A percentile compares a stretch with the other conserved stretches of the same genome.
These are phyloP conservation scores for Botrytis elliptica DNA, from an alignment of 2,329 filamentous ascomycete genomes.

Conservation along the genomic window DNA sequence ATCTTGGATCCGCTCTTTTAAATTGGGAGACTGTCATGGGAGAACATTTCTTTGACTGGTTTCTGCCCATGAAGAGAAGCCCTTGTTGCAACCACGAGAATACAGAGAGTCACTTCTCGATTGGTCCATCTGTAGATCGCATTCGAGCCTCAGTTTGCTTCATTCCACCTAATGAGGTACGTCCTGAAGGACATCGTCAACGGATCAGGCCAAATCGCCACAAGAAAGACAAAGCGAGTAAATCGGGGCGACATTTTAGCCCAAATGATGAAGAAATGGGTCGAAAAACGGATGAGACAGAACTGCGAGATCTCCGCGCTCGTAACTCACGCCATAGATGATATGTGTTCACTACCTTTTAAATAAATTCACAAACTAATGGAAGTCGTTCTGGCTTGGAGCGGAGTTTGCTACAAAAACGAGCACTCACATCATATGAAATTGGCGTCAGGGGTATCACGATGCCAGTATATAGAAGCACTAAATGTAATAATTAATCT, in stretches of 20 bases:
- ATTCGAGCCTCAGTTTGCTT: slow-evolving; percentile 44
- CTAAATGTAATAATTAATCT: slow-evolving; percentile 11
- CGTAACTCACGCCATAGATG: background rate
- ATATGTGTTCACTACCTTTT: background rate
- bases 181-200: background rate
- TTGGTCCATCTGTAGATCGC: slow-evolving; percentile 60
- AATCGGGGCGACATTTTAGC: background rate
- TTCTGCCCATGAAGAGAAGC: slow-evolving; percentile 72
- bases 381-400: too few species aligned
- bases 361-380: background rate
- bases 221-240: background rate
- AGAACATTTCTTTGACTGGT: slow-evolving; percentile 67
- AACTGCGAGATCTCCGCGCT: slow-evolving; percentile 18
- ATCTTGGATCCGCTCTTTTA: slow-evolving; percentile 60
- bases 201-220: background rate
- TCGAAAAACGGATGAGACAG: slow-evolving; percentile 20
- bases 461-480: slow-evolving; percentile 9
- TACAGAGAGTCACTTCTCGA: slow-evolving; percentile 64
- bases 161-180: slow-evolving; percentile 15
- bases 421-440: background rate
- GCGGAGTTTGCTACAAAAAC: background rate
- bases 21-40: slow-evolving; percentile 87
- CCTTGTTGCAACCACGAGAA: slow-evolving; percentile 71
- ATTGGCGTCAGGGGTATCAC: background rate
- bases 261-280: slow-evolving; percentile 11